Conservation (phyloP, 306 rosid genomes). For the Cyclanthera cordifolia region DNA sequence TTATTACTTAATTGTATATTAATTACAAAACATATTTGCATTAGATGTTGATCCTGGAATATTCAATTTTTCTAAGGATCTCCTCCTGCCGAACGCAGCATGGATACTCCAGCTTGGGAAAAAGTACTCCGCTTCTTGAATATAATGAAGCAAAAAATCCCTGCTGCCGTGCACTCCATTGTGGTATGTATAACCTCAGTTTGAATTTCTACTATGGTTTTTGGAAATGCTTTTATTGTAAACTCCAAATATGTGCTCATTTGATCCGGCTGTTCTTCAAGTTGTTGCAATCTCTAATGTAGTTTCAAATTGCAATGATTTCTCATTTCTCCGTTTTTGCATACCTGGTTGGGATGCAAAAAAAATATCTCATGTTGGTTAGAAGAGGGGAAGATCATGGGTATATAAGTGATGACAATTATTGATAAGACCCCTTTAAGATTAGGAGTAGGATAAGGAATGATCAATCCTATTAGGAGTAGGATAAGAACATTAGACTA, state of each 20-base stretch:
- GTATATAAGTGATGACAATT: too few relatives aligned
- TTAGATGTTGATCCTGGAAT: conserved; percentile 83
- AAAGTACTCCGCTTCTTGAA: conserved; percentile 62
- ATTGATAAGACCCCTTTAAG: too few relatives aligned
- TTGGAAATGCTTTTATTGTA: not conserved
- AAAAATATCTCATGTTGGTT: too few relatives aligned
- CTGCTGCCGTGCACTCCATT: conserved; percentile 88
- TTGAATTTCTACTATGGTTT: not conserved
- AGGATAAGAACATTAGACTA: too few relatives aligned
- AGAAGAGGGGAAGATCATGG: too few relatives aligned
- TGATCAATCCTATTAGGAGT: too few relatives aligned
- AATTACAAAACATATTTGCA: conserved; percentile 25
- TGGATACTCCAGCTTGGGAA: conserved; percentile 86
- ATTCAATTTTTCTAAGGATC: conserved; percentile 96
- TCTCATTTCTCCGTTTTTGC: not conserved
- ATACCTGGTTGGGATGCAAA: too few relatives aligned
- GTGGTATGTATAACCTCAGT: conserved; percentile 45
- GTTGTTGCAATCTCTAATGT: not conserved
- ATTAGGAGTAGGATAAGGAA: too few relatives aligned
- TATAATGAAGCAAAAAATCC: conserved; percentile 48
- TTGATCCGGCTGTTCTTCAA: not conserved
- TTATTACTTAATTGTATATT: conserved; percentile 12
- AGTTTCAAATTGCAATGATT: not conserved
- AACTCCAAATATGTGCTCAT: not conserved
- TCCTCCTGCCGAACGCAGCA: conserved; percentile 99